Conservation (phyloP, 768 basidiomycete genomes). For the Wakefieldia striispora region DNA sequence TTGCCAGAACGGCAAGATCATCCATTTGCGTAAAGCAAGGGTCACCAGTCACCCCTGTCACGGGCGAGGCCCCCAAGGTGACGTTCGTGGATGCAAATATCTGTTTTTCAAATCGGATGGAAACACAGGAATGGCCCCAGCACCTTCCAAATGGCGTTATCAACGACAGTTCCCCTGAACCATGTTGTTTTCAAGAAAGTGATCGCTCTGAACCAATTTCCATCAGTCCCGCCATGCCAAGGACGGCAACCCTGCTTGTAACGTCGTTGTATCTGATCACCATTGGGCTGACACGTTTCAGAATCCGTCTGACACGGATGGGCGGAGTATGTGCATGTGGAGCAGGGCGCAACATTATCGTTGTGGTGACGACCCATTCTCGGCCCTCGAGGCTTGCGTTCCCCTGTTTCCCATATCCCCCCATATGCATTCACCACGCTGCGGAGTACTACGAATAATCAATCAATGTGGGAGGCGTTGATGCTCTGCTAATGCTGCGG, state of each 20-base stretch:
- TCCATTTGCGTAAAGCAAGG: constrained; percentile 10
- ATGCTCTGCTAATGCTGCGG: not conserved
- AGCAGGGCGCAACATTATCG: constrained; percentile 13
- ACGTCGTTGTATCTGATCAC: constrained; percentile 6
- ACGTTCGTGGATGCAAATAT: constrained; percentile 12
- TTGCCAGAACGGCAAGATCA: constrained; percentile 16
- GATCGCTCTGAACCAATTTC: constrained; percentile 16
- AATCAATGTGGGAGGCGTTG: not conserved
- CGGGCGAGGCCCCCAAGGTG: constrained; percentile 2
- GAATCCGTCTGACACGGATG: constrained; percentile 9
- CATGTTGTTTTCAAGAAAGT: not conserved
- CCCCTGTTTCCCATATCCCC: not conserved
- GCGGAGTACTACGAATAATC: not conserved
- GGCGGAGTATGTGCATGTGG: constrained; percentile 1
- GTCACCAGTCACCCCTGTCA: constrained; percentile 15
- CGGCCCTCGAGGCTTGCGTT: constrained; percentile 8
- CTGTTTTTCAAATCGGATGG: constrained; percentile 17
- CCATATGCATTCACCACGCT: constrained; percentile 2
- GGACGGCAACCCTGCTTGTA: not conserved
- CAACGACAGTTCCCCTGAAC: constrained; percentile 8
- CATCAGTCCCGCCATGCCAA: not conserved
- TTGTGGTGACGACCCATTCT: constrained; percentile 5
- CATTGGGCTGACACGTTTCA: constrained; percentile 17
- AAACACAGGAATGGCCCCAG: constrained; percentile 10
- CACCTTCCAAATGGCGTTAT: constrained; percentile 23